These are phyloP conservation scores for Exophiala sp. DNA, from an alignment of 2,329 filamentous ascomycete species.

Conservation along the genomic window DNA sequence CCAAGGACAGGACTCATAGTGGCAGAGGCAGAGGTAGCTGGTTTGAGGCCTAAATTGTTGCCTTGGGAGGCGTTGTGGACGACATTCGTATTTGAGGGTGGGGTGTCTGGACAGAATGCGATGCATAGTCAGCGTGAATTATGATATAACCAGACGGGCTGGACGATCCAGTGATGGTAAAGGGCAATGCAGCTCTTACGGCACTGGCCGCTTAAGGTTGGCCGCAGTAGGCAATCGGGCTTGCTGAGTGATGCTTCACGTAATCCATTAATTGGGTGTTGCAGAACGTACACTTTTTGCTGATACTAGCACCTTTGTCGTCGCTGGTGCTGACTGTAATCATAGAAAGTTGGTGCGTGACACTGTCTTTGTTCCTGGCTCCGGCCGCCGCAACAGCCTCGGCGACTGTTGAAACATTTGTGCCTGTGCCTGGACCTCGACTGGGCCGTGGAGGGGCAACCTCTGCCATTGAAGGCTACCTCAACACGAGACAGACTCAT, in stretches of 20 bases:
- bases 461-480: not conserved
- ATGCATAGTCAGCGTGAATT: slow-evolving; percentile 20
- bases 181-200: not conserved
- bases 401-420: not conserved
- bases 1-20: slow-evolving; percentile 17
- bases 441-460: not conserved
- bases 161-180: not conserved
- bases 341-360: not conserved
- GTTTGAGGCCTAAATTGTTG: slow-evolving; percentile 14
- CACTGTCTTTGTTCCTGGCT: not conserved
- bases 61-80: slow-evolving; percentile 7
- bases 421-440: not conserved
- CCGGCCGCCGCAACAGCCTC: not conserved
- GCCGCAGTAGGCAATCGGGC: not conserved
- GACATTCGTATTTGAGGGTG: slow-evolving; percentile 17
- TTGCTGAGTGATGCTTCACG: slow-evolving; percentile 8
- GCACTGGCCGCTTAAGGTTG: not conserved
- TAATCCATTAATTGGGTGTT: not conserved
- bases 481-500: not conserved
- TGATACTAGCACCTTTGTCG: not conserved
- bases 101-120: slow-evolving; percentile 2
- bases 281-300: slow-evolving; percentile 3
- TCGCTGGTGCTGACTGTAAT: not conserved
- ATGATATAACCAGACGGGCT: not conserved
- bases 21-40: slow-evolving; percentile 5